Percentiles rank a stretch among this genome's conserved stretches.
These are phyloP conservation scores for Nakazawaea peltata DNA, from an alignment of 805 yeast genomes.

Conservation along the genomic window DNA sequence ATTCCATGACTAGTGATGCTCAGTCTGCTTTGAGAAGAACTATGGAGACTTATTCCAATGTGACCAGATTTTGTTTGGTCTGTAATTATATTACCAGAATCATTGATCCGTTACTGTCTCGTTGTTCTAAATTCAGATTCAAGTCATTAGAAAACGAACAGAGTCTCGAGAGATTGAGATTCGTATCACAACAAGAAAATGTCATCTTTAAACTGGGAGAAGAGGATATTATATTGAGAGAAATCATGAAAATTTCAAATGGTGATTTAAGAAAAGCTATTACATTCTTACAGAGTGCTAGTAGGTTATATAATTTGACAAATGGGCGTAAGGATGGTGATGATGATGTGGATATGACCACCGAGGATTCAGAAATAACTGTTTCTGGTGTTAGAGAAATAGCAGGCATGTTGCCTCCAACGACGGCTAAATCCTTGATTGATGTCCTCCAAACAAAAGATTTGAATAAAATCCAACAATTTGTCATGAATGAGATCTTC, in stretches of 20 bases:
- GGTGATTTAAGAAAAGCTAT: conserved; percentile 95
- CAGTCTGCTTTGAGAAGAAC: conserved; percentile 93
- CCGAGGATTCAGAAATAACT: conserved; percentile 12
- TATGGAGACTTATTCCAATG: conserved; percentile 83
- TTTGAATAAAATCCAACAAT: conserved; percentile 17
- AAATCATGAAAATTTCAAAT: conserved; percentile 61
- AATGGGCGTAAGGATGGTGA: conserved; percentile 19
- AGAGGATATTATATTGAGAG: conserved; percentile 45
- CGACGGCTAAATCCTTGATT: conserved; percentile 14
- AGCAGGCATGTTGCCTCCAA: conserved; percentile 24
- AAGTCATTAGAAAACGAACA: conserved; percentile 63
- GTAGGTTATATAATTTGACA: conserved; percentile 37
- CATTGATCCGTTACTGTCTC: conserved; percentile 91
- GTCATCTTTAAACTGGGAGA: conserved; percentile 21
- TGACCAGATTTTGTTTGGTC: conserved; percentile 87
- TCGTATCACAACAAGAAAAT: conserved; percentile 48
- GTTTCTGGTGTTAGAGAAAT: conserved; percentile 17
- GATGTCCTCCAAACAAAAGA: conserved; percentile 14
- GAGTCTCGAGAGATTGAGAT: conserved; percentile 61
- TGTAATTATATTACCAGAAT: conserved; percentile 96
- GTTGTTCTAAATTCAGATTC: conserved; percentile 94
- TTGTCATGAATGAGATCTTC: conserved; percentile 19
- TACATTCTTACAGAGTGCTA: conserved; percentile 80
- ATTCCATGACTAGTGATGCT: conserved; percentile 96
- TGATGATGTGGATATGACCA: conserved; percentile 18